A percentile compares a stretch with the other conserved stretches of the same genome.
Evolutionary conservation across 2,329 filamentous ascomycete species (phyloP).

Genomic region (Alternaria gaisen): DNA sequence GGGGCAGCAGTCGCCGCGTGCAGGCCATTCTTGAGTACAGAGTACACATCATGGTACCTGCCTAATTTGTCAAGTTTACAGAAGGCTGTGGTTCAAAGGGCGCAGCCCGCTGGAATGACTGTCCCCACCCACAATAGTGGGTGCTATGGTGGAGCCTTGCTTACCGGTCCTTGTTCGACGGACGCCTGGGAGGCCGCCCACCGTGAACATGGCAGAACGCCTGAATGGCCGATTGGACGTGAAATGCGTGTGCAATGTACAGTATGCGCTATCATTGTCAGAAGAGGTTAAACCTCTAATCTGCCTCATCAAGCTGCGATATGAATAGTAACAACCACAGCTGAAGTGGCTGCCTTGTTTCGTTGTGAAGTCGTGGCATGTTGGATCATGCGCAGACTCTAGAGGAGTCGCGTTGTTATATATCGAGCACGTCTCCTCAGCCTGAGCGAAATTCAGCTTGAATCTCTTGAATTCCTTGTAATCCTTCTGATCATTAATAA

Average conservation of each 20-base stretch:
- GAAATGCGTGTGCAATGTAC: not conserved
- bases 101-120: not conserved
- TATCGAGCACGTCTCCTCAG: slow-evolving; percentile 9
- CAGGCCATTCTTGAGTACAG: not conserved
- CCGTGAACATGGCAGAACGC: not conserved
- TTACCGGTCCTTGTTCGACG: not conserved
- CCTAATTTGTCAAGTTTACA: not conserved
- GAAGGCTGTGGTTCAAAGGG: not conserved
- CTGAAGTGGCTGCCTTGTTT: slow-evolving; percentile 35
- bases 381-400: slow-evolving; percentile 15
- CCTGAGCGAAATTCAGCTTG: not conserved
- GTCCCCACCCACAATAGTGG: not conserved
- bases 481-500: not conserved
- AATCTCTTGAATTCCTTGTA: no score
- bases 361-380: slow-evolving; percentile 16
- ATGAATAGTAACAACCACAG: slow-evolving; percentile 19
- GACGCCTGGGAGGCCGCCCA: slow-evolving; percentile 18
- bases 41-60: slow-evolving; percentile 3
- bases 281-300: slow-evolving; percentile 26
- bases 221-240: slow-evolving; percentile 1
- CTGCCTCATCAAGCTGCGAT: slow-evolving; percentile 29
- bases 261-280: slow-evolving; percentile 6
- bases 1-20: slow-evolving; percentile 7
- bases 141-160: not conserved
- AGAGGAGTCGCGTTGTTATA: slow-evolving; percentile 20